Conservation (phyloP, 2,329 filamentous ascomycete genomes). For the Rhynchosporium agropyri region DNA sequence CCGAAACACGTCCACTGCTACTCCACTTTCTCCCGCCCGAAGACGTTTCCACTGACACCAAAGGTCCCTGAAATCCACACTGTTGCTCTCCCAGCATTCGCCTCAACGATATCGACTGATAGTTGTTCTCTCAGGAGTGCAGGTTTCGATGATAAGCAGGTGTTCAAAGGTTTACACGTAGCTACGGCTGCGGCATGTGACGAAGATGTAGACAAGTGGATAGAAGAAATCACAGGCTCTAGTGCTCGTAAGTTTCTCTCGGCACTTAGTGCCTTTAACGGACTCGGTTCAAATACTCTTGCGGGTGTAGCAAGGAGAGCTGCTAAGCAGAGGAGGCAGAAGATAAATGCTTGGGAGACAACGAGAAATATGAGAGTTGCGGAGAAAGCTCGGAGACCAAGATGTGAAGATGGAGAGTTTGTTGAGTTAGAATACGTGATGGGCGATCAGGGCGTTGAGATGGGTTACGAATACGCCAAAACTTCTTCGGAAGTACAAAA, state of each 20-base stretch:
- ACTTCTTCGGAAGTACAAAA: not conserved
- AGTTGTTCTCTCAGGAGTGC: conserved; percentile 16
- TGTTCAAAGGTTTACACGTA: conserved; percentile 57
- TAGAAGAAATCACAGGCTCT: conserved; percentile 55
- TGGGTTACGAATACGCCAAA: not conserved
- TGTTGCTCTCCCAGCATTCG: not conserved
- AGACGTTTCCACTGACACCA: conserved; percentile 2
- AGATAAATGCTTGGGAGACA: conserved; percentile 28
- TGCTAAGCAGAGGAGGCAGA: conserved; percentile 31
- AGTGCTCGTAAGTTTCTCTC: conserved; percentile 57
- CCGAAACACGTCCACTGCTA: conserved; percentile 10
- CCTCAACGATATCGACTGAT: conserved; percentile 13
- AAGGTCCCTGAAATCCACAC: not conserved
- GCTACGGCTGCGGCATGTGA: conserved; percentile 60
- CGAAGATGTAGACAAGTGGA: conserved; percentile 54
- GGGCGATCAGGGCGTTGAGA: conserved; percentile 20
- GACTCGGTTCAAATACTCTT: conserved; percentile 42
- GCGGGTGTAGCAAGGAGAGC: conserved; percentile 34
- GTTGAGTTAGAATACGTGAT: conserved; percentile 14
- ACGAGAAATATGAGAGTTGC: conserved; percentile 26
- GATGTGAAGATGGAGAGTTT: conserved; percentile 8
- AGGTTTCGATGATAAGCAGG: conserved; percentile 52
- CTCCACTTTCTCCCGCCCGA: conserved; percentile 7
- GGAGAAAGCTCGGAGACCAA: conserved; percentile 1
- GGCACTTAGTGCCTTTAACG: conserved; percentile 55